Evolutionary conservation across 192 early-diverging fungal species (phyloP), one percentile per base, ranked within the genome.

Genomic region (Funneliformis geosporum): DNA sequence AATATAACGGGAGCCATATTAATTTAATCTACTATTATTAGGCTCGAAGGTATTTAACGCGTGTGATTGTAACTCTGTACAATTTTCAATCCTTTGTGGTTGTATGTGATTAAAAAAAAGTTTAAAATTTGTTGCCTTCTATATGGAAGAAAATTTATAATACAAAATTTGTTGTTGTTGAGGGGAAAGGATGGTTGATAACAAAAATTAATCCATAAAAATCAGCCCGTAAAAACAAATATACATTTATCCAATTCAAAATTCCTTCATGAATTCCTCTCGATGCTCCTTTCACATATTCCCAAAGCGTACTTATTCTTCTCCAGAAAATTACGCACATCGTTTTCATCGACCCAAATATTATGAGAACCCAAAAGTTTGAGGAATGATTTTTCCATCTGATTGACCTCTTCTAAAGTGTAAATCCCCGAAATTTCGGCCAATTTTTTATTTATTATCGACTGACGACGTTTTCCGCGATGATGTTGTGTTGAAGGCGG

Each of bases 251-350:
- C 33, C 33, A 0, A 33, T 33, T 33, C 33, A 33, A 33, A n/a
- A 33, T 33, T 33, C 33, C 33, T 33, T 33, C 33, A 33, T 33
- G 33, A 33, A 33, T 33, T 33, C 33, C 33, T 33, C 33, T 33
- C 33, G 2, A 33, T 33, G 33, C 33, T 33, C 33, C 33, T 33
- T 89, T 70, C 74, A 86, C 64, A 69, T n/a, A 69, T 69, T 69
- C 67, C 67, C 11, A 69, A 69, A 69, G 67, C 67, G 8, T 69
- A 39, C 21, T 39, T 69, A 50, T 84, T 81, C 7, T 43, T 60
- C 23, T 79, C 39, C 12, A 84, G 42, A 69, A 84, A 84, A 43
- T 62, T n/a, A 14, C 76, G 43, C 18, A 84, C 66, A 42, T 84
- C 78, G 27, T 71, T 28, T 42, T 81, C 78, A 70, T 75, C 74